Conservation (phyloP, 2,329 filamentous ascomycete genomes). For the Aspergillus piperis region DNA sequence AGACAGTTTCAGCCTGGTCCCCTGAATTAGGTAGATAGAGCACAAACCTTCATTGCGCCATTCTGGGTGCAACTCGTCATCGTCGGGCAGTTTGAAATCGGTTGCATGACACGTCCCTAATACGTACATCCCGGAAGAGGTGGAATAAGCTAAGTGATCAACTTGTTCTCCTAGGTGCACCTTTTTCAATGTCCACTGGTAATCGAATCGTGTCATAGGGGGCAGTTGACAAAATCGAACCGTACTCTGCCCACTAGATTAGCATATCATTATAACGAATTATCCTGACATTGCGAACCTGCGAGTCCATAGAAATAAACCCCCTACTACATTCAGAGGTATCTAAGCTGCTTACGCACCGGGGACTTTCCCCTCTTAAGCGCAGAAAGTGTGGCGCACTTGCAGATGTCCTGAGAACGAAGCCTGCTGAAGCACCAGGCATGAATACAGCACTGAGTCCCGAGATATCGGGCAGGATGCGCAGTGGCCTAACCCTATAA, state of each 20-base stretch:
- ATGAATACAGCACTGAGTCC: constrained; percentile 83
- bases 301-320: constrained; percentile 76
- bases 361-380: constrained; percentile 67
- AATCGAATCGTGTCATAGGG: constrained; percentile 66
- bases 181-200: constrained; percentile 74
- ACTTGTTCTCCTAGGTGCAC: constrained; percentile 70
- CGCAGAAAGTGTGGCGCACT: constrained; percentile 74
- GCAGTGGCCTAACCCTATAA: constrained; percentile 47
- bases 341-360: constrained; percentile 74
- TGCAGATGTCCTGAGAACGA: constrained; percentile 79
- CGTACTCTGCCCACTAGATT: constrained; percentile 53
- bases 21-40: neutral
- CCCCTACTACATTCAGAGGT: constrained; percentile 69
- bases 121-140: constrained; percentile 72
- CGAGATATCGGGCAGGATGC: constrained; percentile 55
- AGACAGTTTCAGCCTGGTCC: constrained; percentile 17
- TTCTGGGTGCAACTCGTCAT: constrained; percentile 79
- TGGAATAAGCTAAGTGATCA: constrained; percentile 73
- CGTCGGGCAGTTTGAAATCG: constrained; percentile 80
- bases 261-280: constrained; percentile 6
- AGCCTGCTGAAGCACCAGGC: constrained; percentile 74
- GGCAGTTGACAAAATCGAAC: constrained; percentile 75
- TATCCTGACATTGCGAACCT: constrained; percentile 36
- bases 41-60: constrained; percentile 70
- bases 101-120: constrained; percentile 68